Evolutionary conservation across 768 basidiomycete genomes (phyloP), one percentile per base, ranked within the genome.

Genomic region (Suillus spraguei): DNA sequence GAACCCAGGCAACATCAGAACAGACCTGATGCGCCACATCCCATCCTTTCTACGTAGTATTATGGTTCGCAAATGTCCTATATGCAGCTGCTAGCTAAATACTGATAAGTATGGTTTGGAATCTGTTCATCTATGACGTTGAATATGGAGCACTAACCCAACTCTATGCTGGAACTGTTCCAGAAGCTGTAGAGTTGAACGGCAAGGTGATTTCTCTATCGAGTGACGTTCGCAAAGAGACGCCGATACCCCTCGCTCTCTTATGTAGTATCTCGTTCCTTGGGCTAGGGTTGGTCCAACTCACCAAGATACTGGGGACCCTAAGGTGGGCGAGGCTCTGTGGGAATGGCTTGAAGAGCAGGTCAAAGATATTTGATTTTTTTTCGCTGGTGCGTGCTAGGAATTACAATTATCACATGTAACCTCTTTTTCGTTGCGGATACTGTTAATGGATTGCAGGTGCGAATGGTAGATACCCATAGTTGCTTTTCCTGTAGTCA

Each of bases 261-360:
- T 22, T 3, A 24, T 13, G 24, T 44, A 78, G 76, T 78, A 75
- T 60, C 65, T 78, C 5, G 65, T 77, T 39, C 77, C 76, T 24
- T 78, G 75, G 75, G 77, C 75, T 0, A 71, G 75, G 44, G 17
- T 70, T 53, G 75, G 77, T 14, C 56, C 62, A 44, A 53, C 70
- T 39, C 69, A 64, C 14, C n/a, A 62, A 24, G 66, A 65, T 20
- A 67, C 67, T 14, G 59, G 64, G 16, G 70, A 78, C 52, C 63
- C 68, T 3, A 63, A 68, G 54, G 44, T 70, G n/a, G 74, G 66
- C 14, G 63, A 53, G 35, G 66, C 73, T 14, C 61, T 79, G 36
- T 79, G 76, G 75, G 67, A 69, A 8, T 79, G 78, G 77, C 67
- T 76, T 28, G 76, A 79, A 56, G 76, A 77, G 44, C 75, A 77